Base-by-base conservation (phyloP, 495 filamentous ascomycete species). In the Hypoxylon subgilvum region DNA sequence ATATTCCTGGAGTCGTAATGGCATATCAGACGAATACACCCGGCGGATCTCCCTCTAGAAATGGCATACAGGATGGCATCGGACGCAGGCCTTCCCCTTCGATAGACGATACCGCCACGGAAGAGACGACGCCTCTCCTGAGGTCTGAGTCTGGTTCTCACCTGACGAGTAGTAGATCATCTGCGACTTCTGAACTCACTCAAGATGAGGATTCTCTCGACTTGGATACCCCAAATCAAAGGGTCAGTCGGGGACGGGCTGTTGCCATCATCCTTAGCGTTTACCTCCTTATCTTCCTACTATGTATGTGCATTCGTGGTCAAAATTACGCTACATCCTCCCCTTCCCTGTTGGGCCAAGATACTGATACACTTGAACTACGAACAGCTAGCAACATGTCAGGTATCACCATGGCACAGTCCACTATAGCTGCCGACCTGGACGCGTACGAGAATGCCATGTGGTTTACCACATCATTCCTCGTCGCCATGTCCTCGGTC, bases 381-480 rank as follows among this genome's bases (percentile, higher is more conserved):
- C n/a, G n/a, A n/a, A 23, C 45, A 86, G 85, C 85, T 3, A 82
- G 79, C 57, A 92, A 93, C 69, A 88, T 90, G 76, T 86, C 83
- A 21, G 84, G 88, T 61, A 84, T 93, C 55, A 70, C 88, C 4
- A 91, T 88, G 19, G 87, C 85, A 1, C 88, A 91, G 70, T 87
- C 84, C 1, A 73, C 75, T 31, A 90, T 93, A 60, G 87, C 88
- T 1, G 77, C 76, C 14, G 88, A 91, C 52, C 73, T 91, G 0
- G 78, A 90, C 76, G 82, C 87, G 6, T 91, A 88, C 65, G 82
- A 83, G 19, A 71, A 84, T 36, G 84, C 83, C 14, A 86, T 82
- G 57, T 93, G 88, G 88, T 88, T 93, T 58, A 90, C 87, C 5
- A 86, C 85, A 19, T 73, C 87, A 1, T 92, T 88, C 67, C 69